Conservation (phyloP, 345 rosid species). For the Chamaenerion angustifolium region DNA sequence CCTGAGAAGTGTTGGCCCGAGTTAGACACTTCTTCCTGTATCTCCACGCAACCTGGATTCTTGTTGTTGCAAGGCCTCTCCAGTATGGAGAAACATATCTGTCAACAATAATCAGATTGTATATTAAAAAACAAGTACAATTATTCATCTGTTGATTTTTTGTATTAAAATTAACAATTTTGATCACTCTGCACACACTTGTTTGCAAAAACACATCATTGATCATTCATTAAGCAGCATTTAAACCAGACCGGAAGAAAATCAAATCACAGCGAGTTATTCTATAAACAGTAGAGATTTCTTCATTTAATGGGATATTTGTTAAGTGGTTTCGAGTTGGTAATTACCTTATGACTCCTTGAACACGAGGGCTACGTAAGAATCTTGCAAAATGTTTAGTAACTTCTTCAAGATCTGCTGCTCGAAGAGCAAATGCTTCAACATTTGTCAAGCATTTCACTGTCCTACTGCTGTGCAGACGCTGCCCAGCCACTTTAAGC, state of each 20-base stretch:
- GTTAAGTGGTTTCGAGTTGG: not conserved
- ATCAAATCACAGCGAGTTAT: too few relatives aligned
- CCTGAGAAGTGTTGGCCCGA: constrained; percentile 15
- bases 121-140: too few relatives aligned
- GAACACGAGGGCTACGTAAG: constrained; percentile 51
- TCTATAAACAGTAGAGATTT: too few relatives aligned
- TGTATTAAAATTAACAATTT: too few relatives aligned
- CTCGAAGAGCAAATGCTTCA: constrained; percentile 76
- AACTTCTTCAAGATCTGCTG: constrained; percentile 73
- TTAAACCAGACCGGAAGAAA: too few relatives aligned
- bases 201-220: too few relatives aligned
- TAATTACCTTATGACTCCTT: constrained; percentile 69
- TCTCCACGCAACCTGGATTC: constrained; percentile 83
- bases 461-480: constrained; percentile 38
- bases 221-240: too few relatives aligned
- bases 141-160: too few relatives aligned
- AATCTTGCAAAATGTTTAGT: constrained; percentile 51
- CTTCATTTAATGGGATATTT: too few relatives aligned
- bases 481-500: constrained; percentile 29
- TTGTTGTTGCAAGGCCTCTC: constrained; percentile 49
- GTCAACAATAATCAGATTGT: not conserved
- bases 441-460: constrained; percentile 63
- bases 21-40: constrained; percentile 43
- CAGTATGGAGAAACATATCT: constrained; percentile 79
- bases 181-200: too few relatives aligned